Evolutionary conservation across 352 stramenopile species (phyloP).

Genomic region (Phytophthora chlamydospora): DNA sequence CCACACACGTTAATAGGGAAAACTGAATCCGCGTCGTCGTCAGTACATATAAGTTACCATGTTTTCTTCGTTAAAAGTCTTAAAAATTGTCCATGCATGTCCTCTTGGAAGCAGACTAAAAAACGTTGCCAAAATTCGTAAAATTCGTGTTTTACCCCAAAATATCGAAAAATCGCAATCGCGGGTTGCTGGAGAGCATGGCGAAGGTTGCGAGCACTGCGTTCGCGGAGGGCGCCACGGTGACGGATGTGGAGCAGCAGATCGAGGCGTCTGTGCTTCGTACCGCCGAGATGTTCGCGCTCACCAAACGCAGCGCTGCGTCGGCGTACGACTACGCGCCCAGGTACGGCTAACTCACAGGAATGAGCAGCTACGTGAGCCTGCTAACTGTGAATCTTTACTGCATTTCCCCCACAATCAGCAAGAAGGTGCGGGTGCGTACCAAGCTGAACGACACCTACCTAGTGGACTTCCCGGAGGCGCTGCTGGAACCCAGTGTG

Average conservation of each 20-base stretch:
- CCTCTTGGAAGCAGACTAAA: too few relatives aligned
- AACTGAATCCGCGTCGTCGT: constrained; percentile 19
- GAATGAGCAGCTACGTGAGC: constrained; percentile 1
- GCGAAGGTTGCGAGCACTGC: constrained; percentile 13
- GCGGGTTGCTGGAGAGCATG: not conserved
- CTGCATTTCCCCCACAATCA: constrained; percentile 25
- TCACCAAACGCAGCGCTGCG: constrained; percentile 61
- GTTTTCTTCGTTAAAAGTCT: constrained; percentile 6
- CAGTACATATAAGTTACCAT: constrained; percentile 22
- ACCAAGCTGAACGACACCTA: constrained; percentile 72
- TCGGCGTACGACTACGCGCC: constrained; percentile 61
- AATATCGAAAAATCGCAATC: too few relatives aligned
- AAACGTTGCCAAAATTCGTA: too few relatives aligned
- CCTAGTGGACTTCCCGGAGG: constrained; percentile 54
- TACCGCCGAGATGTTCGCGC: constrained; percentile 73
- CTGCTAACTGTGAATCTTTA: constrained; percentile 4
- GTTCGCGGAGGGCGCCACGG: constrained; percentile 1
- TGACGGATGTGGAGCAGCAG: constrained; percentile 35
- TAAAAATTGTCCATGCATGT: not conserved
- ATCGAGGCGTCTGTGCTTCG: constrained; percentile 71
- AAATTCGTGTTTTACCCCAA: too few relatives aligned
- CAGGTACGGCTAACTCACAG: constrained; percentile 39
- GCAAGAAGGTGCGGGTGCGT: constrained; percentile 76
- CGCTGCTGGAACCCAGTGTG: constrained; percentile 50
- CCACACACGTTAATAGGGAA: constrained; percentile 20